These are phyloP conservation scores for Circinella umbellata DNA, from an alignment of 371 early-diverging fungal genomes.

Conservation along the genomic window DNA sequence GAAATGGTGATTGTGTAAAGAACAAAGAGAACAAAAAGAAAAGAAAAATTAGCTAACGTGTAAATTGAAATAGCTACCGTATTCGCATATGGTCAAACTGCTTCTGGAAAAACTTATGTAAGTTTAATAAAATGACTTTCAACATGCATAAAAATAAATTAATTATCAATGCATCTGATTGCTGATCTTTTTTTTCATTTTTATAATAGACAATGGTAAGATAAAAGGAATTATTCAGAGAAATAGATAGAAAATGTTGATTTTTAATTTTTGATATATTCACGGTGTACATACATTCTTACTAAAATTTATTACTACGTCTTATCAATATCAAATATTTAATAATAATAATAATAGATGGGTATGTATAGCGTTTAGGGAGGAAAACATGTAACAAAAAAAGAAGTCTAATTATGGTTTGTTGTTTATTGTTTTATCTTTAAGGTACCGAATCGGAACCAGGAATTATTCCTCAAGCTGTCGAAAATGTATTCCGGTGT, in stretches of 20 bases:
- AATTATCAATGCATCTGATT: background rate
- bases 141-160: background rate
- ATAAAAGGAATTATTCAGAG: background rate
- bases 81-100: slow-evolving; percentile 86
- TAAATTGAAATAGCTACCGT: slow-evolving; percentile 59
- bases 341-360: background rate
- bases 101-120: slow-evolving; percentile 80
- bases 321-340: background rate
- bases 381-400: background rate
- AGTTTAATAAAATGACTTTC: slow-evolving; percentile 12
- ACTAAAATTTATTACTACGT: background rate
- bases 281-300: background rate
- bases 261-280: too few relatives aligned
- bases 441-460: slow-evolving; percentile 57
- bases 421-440: slow-evolving; percentile 36
- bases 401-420: background rate
- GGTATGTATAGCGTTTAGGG: background rate
- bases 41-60: too few relatives aligned
- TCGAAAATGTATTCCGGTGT: slow-evolving; percentile 57
- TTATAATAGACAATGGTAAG: slow-evolving; percentile 32
- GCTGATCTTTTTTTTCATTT: background rate
- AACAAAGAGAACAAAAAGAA: background rate
- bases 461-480: slow-evolving; percentile 61
- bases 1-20: background rate
- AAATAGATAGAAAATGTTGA: too few relatives aligned